Base-by-base conservation (phyloP, 352 stramenopile species). In the Phytopythium helicoides region DNA sequence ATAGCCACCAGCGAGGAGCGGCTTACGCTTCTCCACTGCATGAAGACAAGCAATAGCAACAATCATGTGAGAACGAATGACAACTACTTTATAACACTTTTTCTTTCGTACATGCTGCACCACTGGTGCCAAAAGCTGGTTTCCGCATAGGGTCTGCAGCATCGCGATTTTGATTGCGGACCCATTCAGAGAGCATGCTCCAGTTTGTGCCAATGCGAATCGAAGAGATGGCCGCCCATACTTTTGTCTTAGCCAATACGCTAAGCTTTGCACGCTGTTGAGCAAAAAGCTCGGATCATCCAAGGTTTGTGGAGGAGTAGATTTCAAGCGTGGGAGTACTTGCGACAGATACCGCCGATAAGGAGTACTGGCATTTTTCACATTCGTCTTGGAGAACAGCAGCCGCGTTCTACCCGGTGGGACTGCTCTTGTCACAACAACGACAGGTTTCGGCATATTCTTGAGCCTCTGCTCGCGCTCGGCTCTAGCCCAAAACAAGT, bases 201-300 rank as follows among this genome's bases (percentile, higher is more conserved):
- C 76, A n/a, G 52, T 64, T 26, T 83, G 65, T 10, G 76, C 65
- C 21, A 89, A 52, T 6, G 71, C 76, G 26, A 85, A 76, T 16
- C 78, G 68, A 23, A 84, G 23, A 6, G 78, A 89, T 23, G 76
- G 59, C 25, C 73, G 61, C 9, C 78, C 76, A 25, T 58, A 84
- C 19, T 48, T 61, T 4, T 48, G 56, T 38, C 71, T 62, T 35
- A 89, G 60, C 31, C 76, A 54, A 9, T 68, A 53, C 2, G 64
- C 71, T 11, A 89, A 42, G 47, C 60, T 64, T 18, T 71, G 59
- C 34, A 86, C 23, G 15, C 52, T 86, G 52, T 41, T 50, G 56
- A 45, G 45, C 22, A 54, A 60, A 6, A 8, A 47, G 11, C n/a
- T 52, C 56, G 1, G 41, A 33, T 41, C 36, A 6, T 41, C 5